Base-by-base conservation (phyloP, 2,329 filamentous ascomycete genomes). In the Scedosporium aurantiacum region DNA sequence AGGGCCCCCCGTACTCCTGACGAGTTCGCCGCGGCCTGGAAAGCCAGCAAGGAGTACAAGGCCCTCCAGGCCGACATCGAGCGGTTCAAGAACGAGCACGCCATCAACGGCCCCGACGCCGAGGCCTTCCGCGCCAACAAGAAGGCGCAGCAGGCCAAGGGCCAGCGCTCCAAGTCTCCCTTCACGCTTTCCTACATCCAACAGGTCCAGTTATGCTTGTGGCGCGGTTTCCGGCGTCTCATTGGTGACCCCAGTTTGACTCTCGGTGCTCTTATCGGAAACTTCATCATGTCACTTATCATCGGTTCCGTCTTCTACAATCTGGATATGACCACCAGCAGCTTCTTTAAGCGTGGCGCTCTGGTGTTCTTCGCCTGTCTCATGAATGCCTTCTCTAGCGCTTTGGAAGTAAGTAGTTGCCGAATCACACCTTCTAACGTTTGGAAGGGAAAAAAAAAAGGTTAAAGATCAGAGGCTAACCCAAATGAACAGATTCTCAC, bases 361-460 rank as follows among this genome's bases (percentile, higher is more conserved):
- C 79, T 96, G 25, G 78, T 96, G 60, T 96, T 96, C 82, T 94
- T 96, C 70, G 89, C 90, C 66, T 86, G 91, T 68, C 78, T 96
- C 63, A 86, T 94, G 77, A 95, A 94, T 72, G 90, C 90, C 56
- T 94, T 95, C 69, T 81, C 86, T 64, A 88, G 85, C 70, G 88
- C 88, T 61, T 81, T 94, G 45, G 90, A 94, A 68, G 57, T 59
- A 21, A 27, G 57, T 59, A n/a, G n/a, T n/a, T n/a, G n/a, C n/a
- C n/a, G n/a, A n/a, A n/a, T n/a, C n/a, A n/a, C n/a, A n/a, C n/a
- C n/a, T n/a, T n/a, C n/a, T n/a, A n/a, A n/a, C n/a, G n/a, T n/a
- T n/a, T n/a, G n/a, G n/a, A n/a, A n/a, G n/a, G n/a, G n/a, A n/a
- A n/a, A 32, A 8, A 32, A 32, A 32, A 32, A 6, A n/a, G n/a